Evolutionary conservation across 2,329 filamentous ascomycete genomes (phyloP).

Genomic region (Fusarium praegraminearum): DNA sequence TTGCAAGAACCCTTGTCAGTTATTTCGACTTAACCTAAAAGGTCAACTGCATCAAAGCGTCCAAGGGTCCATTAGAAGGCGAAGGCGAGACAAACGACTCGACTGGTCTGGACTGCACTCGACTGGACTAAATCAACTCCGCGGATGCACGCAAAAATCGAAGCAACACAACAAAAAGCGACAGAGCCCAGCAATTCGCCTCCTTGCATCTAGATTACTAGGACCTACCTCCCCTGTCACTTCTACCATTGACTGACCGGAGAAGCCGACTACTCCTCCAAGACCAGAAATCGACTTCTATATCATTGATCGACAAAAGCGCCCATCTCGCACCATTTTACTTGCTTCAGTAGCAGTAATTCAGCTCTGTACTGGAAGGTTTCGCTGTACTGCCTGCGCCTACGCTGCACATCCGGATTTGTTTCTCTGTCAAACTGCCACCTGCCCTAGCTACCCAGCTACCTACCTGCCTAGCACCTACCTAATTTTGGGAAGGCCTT

Average conservation of each 20-base stretch:
- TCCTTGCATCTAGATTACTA: background rate
- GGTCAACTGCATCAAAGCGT: background rate
- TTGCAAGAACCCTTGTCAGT: background rate
- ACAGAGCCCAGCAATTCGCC: constrained; percentile 9
- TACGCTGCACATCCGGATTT: constrained; percentile 19
- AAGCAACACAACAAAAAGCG: constrained; percentile 2
- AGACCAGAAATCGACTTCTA: constrained; percentile 5
- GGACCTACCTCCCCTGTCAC: background rate
- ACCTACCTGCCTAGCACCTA: too few species aligned
- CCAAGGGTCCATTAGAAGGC: background rate
- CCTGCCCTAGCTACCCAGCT: constrained; percentile 9
- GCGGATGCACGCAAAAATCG: background rate
- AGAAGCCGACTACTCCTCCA: background rate
- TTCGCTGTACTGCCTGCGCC: background rate
- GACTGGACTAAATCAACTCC: background rate
- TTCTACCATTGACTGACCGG: background rate
- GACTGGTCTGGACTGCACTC: background rate
- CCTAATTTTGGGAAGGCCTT: background rate
- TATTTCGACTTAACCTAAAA: background rate
- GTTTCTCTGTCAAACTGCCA: constrained; percentile 30
- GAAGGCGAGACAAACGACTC: constrained; percentile 14
- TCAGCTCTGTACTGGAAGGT: background rate
- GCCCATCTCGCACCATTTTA: background rate
- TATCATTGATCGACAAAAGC: constrained; percentile 7
- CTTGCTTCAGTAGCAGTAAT: background rate